Base-by-base conservation (phyloP, 2,329 filamentous ascomycete genomes). In the Neonectria neomacrospora region DNA sequence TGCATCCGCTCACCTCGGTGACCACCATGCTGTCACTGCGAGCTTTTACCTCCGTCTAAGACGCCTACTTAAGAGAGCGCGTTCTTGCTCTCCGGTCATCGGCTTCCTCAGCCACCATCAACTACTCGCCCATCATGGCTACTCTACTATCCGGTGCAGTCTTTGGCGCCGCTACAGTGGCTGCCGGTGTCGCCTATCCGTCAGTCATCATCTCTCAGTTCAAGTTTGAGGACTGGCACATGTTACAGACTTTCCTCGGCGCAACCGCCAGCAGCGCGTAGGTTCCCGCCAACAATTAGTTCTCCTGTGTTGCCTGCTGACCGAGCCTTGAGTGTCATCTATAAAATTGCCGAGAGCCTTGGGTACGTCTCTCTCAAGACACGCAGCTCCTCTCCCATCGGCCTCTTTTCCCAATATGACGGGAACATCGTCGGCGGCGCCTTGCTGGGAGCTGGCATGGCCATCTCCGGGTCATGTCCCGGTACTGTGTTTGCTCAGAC, bases 361-460 rank as follows among this genome's bases (percentile, higher is more conserved):
- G 79, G 79, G 39, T 80, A 81, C 68, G 75, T 82, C 28, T 74
- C 73, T 16, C 76, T 86, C 12, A 76, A 76, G 2, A 83, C 85
- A 0, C 84, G 86, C 10, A 75, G 78, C 60, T 82, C 82, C 34
- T 84, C 87, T 1, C 80, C 83, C 6, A 72, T 88, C 26, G 83
- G 82, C 55, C 77, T 88, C 69, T 83, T 88, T 67, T 78, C 79
- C 9, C 72, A 76, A 18, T 88, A 88, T 70, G 88, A 90, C 69
- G 89, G 88, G 59, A 91, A 92, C 73, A 76, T 91, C 50, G 68
- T 90, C 67, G 90, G 90, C 58, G 90, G 89, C 5, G 71, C 81
- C 16, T 76, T 91, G 3, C 82, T 90, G 26, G 89, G 90, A 37
- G 74, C 83, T n/a, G 90, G 90, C 58, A 90, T 91, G 88, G 83